Base-by-base conservation (phyloP, 352 stramenopile species). In the Phytophthora cactorum region DNA sequence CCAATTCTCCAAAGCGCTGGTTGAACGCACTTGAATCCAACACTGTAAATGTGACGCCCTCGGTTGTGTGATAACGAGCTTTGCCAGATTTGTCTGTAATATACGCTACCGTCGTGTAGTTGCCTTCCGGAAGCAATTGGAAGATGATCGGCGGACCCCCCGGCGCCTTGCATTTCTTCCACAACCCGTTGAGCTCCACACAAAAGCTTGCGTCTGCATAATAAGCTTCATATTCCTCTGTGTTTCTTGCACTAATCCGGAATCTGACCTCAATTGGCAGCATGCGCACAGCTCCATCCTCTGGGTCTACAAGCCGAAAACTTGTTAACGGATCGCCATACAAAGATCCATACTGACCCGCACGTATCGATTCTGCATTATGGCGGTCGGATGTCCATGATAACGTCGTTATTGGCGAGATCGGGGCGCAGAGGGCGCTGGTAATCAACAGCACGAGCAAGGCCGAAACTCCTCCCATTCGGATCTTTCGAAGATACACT, bases 101-200 rank as follows among this genome's bases (percentile, higher is more conserved):
- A 43, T 72, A 74, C 3, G 60, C 63, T 11, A 22, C 36, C 4
- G 59, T 59, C 2, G 72, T 72, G 63, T 79, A 73, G 22, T 69
- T 65, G 1, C 50, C 67, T 39, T 63, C 43, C 2, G 46, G 53
- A 11, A 78, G 17, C 25, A 52, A 28, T 52, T 28, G 17, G 64
- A 68, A 61, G 9, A 44, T 46, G 5, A 55, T 51, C 22, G 38
- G 46, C 10, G 52, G 38, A 10, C 43, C 56, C n/a, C 38, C 34
- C 3, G 58, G 12, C 10, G 44, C 27, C 38, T 53, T 52, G 46
- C 71, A 78, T 7, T 58, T 63, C 45, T 59, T 72, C 49, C 57
- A 67, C 6, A 49, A 32, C 10, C 62, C 62, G 36, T 75, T 78
- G 11, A 78, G 49, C 45, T 78, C 71, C 27, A 73, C 53, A 43